Base-by-base conservation (phyloP, 148 eudicot species). In the Rhododendron griersonianum region DNA sequence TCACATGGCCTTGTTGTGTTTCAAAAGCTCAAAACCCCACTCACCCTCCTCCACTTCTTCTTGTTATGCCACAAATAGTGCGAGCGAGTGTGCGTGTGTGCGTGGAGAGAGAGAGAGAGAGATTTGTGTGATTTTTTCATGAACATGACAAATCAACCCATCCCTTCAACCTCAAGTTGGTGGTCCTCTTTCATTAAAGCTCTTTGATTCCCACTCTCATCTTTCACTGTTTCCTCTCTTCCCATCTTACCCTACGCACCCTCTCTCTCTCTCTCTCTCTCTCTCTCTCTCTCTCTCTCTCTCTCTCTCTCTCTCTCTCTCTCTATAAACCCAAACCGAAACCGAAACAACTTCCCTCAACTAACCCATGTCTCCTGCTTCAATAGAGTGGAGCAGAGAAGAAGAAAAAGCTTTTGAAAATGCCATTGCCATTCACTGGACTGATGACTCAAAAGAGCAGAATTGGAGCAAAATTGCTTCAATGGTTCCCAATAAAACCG, bases 391-490 rank as follows among this genome's bases (percentile, higher is more conserved):
- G 98, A 92, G 91, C 81, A 90, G 94, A 86, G 95, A 94, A 84
- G 96, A 95, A 87, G 98, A 94, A 88, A 95, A 92, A 57, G 93
- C 93, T 1, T 95, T 95, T 37, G 98, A 95, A 85, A 92, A 95
- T 69, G 96, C 91, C 82, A 93, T 95, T 82, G 96, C 98, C 11
- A 79, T 89, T 82, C 94, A 92, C 78, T 91, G 90, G 85, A 82
- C 67, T 4, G 86, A 89, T n/a, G 87, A 87, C 18, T 82, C 81
- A 21, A 83, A 85, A 15, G 88, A 93, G 59, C 85, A 30, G 39
- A 71, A 91, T 55, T 95, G 96, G 96, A 90, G 88, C 76, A 90
- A 89, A 89, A 88, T 95, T 76, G 92, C 91, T 57, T 89, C 91
- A 0, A 65, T 91, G 89, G 95, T 95, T 71, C 93, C 98, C 0